These are phyloP conservation scores for Toxicodendron radicans DNA, from an alignment of 345 rosid genomes.

Conservation along the genomic window DNA sequence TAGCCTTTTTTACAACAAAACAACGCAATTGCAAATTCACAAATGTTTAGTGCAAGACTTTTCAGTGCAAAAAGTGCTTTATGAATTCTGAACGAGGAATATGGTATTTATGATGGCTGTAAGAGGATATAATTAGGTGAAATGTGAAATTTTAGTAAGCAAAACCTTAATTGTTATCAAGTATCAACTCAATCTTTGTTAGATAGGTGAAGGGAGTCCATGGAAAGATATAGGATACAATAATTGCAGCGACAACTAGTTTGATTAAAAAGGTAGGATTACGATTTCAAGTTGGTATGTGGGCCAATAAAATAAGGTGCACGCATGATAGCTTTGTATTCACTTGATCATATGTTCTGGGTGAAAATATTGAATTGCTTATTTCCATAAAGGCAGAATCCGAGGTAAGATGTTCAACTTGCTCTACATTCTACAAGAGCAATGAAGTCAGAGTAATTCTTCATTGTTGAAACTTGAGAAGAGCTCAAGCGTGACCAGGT, in stretches of 20 bases:
- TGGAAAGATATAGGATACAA: constrained; percentile 8
- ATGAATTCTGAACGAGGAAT: not conserved
- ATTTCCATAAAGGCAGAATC: no score
- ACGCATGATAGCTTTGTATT: no score
- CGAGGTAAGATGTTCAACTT: no score
- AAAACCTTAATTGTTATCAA: constrained; percentile 9
- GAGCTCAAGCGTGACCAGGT: no score
- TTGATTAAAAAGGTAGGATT: constrained; percentile 42
- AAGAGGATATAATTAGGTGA: not conserved
- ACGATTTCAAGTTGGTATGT: no score
- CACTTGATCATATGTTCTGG: not conserved
- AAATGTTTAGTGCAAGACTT: not conserved
- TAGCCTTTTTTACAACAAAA: constrained; percentile 1
- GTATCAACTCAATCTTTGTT: constrained; percentile 10
- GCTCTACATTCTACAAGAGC: no score
- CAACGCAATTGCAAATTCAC: constrained; percentile 8
- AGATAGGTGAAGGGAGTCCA: not conserved
- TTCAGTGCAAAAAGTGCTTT: not conserved
- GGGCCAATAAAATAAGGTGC: no score
- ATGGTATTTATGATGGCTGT: not conserved
- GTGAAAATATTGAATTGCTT: no score
- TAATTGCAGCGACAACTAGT: constrained; percentile 31
- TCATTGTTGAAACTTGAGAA: no score
- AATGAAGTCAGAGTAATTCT: no score
- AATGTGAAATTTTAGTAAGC: constrained; percentile 13